Percentiles rank a stretch among this genome's conserved stretches.
Conservation (phyloP, 352 stramenopile species). For the Peronospora belbahrii region DNA sequence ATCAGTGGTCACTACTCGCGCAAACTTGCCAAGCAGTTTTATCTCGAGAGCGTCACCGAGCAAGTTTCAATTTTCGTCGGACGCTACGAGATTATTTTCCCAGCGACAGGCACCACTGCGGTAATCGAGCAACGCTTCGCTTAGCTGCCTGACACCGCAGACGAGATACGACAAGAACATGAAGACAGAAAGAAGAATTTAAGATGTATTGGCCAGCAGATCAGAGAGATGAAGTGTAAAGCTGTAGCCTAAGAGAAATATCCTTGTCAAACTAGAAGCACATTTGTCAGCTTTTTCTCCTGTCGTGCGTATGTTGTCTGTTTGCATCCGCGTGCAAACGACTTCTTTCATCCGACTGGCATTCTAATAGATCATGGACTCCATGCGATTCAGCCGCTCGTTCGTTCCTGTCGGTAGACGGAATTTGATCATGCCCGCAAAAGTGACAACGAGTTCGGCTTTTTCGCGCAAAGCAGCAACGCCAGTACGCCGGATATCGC, state of each 20-base stretch:
- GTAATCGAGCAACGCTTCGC: slow-evolving; percentile 18
- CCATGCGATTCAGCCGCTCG: slow-evolving; percentile 80
- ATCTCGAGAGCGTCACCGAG: slow-evolving; percentile 34
- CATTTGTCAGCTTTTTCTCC: slow-evolving; percentile 4
- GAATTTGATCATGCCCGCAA: slow-evolving; percentile 86
- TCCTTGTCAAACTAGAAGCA: slow-evolving; percentile 7
- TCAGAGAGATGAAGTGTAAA: slow-evolving; percentile 19
- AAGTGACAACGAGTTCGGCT: slow-evolving; percentile 78
- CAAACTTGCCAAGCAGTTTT: slow-evolving; percentile 7
- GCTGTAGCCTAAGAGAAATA: slow-evolving; percentile 17
- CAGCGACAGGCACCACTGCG: slow-evolving; percentile 37
- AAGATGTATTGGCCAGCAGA: slow-evolving; percentile 25
- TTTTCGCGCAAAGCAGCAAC: slow-evolving; percentile 57
- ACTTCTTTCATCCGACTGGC: neutral
- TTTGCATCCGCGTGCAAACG: neutral
- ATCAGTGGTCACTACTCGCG: slow-evolving; percentile 15
- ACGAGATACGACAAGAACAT: slow-evolving; percentile 1
- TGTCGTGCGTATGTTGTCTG: neutral
- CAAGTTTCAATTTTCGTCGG: slow-evolving; percentile 43
- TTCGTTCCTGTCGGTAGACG: slow-evolving; percentile 72
- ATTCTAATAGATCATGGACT: slow-evolving; percentile 81
- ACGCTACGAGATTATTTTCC: slow-evolving; percentile 32
- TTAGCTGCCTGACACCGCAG: neutral
- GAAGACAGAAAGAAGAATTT: slow-evolving; percentile 10
- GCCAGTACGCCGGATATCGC: slow-evolving; percentile 40